Conservation (phyloP, 83 land plant genomes). For the Picea mariana region DNA sequence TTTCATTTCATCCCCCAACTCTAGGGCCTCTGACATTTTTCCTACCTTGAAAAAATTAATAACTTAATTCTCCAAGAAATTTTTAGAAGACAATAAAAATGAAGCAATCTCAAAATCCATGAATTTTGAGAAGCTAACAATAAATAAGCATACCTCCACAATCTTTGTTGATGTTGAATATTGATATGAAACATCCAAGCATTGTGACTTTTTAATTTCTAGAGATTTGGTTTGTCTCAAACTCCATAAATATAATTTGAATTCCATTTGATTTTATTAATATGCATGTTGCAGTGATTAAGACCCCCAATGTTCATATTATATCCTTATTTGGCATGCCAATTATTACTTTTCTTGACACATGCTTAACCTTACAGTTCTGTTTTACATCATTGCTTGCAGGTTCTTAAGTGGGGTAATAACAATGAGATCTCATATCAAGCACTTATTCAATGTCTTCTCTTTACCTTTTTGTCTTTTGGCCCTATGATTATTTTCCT, state of each 20-base stretch:
- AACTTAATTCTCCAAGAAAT: no score
- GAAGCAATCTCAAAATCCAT: neutral
- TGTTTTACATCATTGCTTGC: neutral
- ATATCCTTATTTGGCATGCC: neutral
- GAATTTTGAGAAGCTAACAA: neutral
- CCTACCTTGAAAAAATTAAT: slow-evolving; percentile 14
- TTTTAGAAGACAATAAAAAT: neutral
- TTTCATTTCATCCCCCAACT: slow-evolving; percentile 31
- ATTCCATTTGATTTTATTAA: neutral
- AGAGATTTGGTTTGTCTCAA: neutral
- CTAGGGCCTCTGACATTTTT: slow-evolving; percentile 42
- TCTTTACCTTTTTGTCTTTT: no score
- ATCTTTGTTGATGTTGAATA: neutral
- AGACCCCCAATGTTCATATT: neutral
- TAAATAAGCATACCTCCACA: neutral
- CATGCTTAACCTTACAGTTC: neutral
- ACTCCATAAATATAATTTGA: no score
- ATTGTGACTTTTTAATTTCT: neutral
- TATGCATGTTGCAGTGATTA: neutral
- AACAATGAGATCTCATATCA: neutral
- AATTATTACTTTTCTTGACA: neutral
- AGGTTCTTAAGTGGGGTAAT: neutral
- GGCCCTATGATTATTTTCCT: no score
- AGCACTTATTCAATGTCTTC: no score
- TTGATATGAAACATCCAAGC: slow-evolving; percentile 1